phyloP scores from a whole-genome alignment of 2,329 filamentous ascomycete species.

The Emericellopsis atlantica region DNA sequence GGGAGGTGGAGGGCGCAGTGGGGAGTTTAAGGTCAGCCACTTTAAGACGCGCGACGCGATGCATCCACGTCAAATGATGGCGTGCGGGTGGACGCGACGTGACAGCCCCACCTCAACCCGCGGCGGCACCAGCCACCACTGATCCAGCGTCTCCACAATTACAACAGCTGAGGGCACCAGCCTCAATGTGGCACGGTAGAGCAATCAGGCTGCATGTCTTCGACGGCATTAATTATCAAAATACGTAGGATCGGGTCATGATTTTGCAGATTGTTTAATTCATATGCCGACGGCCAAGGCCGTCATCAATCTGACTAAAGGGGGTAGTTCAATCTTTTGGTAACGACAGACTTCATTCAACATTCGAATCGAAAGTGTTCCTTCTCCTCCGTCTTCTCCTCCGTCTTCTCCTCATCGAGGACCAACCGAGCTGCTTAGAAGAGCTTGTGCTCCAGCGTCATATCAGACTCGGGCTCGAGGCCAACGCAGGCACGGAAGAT shows the following conservation, averaged over 20 bases:
- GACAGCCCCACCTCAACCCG: neutral
- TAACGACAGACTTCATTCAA: neutral
- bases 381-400: neutral
- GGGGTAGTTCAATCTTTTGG: neutral
- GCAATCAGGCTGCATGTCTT: too few relatives aligned
- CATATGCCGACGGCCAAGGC: too few relatives aligned
- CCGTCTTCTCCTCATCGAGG: neutral
- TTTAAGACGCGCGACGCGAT: slow-evolving; percentile 1
- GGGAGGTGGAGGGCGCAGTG: neutral
- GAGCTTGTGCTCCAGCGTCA: slow-evolving; percentile 98
- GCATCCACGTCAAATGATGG: neutral
- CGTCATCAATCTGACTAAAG: neutral
- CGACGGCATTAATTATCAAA: too few relatives aligned
- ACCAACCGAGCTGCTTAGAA: slow-evolving; percentile 45
- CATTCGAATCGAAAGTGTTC: neutral
- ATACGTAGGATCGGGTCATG: too few relatives aligned
- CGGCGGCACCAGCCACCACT: too few relatives aligned
- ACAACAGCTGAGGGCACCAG: too few relatives aligned
- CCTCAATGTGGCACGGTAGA: too few relatives aligned
- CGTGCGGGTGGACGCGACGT: neutral
- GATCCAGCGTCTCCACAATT: too few relatives aligned
- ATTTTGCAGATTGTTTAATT: too few relatives aligned
- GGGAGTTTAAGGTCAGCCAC: neutral
- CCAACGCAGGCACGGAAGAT: slow-evolving; percentile 98
- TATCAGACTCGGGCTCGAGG: slow-evolving; percentile 93